Evolutionary conservation across 306 rosid genomes (phyloP), one percentile per base, ranked within the genome.

Genomic region (Prunus kanzakura): DNA sequence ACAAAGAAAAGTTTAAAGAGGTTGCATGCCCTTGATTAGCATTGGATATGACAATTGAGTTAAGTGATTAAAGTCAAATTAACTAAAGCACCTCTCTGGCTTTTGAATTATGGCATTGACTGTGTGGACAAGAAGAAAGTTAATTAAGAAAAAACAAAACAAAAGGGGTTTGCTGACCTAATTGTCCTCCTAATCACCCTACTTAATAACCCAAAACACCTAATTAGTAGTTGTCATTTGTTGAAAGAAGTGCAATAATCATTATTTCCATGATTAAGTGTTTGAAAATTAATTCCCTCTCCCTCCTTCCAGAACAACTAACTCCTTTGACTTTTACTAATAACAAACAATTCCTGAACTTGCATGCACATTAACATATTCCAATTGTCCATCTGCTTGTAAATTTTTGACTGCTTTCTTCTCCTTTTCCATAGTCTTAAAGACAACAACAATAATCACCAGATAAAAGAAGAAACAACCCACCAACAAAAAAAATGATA

Each of bases 61-160:
- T 20, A 73, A 78, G 72, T 49, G 52, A 45, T 50, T 73, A 73
- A 73, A 73, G 85, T 81, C 82, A 68, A 35, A 69, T 78, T 78
- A 65, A 61, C 70, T 77, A 65, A 50, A 54, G 61, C 61, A 73
- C 35, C 73, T 66, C 23, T 35, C 12, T 64, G 65, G 60, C 84
- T 30, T 66, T 72, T 79, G 76, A 78, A 60, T 78, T 61, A 75
- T 67, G 72, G 68, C 73, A 45, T 81, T 85, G 82, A 83, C 80
- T 58, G 23, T 10, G 43, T 38, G 43, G 43, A 38, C 43, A 1
- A 38, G 27, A 41, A 19, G 13, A 11, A 47, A 67, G 66, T 4
- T 79, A 67, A n/a, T 27, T 5, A 74, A 10, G 15, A 69, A 32
- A 41, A 10, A 74, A 64, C 20, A 61, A 20, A 6, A 15, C 71